These are phyloP conservation scores for Mollisiaceae sp. DNA, from an alignment of 2,329 filamentous ascomycete genomes.

Conservation along the genomic window DNA sequence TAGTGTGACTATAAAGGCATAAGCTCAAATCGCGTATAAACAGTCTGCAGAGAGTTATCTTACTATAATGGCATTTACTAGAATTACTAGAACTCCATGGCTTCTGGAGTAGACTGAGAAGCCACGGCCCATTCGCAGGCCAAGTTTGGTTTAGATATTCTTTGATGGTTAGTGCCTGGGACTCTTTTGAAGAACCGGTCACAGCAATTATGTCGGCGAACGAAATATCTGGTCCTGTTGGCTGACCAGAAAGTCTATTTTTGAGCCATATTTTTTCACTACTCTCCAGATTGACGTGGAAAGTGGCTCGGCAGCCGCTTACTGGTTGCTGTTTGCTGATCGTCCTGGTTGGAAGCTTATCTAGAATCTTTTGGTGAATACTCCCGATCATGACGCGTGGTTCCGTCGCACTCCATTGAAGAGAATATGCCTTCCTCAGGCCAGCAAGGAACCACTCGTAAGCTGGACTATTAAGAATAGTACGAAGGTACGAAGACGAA, in stretches of 20 bases:
- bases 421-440: conserved; percentile 14
- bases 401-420: conserved; percentile 5
- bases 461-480: conserved; percentile 22
- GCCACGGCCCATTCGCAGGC: conserved; percentile 9
- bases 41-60: no score
- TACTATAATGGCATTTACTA: neutral
- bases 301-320: conserved; percentile 8
- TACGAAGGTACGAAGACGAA: conserved; percentile 14
- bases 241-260: neutral
- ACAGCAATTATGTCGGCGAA: no score
- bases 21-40: neutral
- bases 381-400: neutral
- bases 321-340: conserved; percentile 21
- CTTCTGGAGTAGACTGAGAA: neutral
- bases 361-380: conserved; percentile 18
- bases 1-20: neutral
- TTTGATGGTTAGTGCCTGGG: conserved; percentile 11
- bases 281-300: neutral
- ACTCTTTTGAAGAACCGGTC: conserved; percentile 13
- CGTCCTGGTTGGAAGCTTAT: conserved; percentile 20
- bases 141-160: conserved; percentile 19
- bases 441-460: conserved; percentile 24
- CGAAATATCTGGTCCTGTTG: neutral
- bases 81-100: neutral
- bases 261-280: neutral